Evolutionary conservation across 352 stramenopile species (phyloP), one percentile per base, ranked within the genome.

Genomic region (Aphanomyces euteiches): DNA sequence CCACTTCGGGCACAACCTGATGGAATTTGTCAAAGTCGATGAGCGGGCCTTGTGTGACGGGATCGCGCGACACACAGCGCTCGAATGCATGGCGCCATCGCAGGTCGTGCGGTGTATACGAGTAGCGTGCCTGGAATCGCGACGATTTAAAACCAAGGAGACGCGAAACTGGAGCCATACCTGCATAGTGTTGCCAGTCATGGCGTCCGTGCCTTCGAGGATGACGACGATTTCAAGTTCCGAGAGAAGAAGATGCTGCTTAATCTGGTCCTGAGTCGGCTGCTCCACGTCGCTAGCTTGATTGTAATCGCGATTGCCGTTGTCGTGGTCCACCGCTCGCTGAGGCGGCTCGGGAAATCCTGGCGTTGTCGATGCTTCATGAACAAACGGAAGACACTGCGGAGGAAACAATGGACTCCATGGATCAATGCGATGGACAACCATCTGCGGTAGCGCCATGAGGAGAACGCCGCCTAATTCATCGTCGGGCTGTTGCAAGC

Each of bases 21-120:
- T 95, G 87, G 72, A 95, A 95, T 60, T 80, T 82, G 66, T 92
- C 78, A 60, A 95, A 95, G 77, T 95, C 80, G 68, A 95, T 88
- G 50, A 83, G 75, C 7, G 89, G 69, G 37, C 85, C 82, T 7
- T 77, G 13, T 1, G 54, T 61, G 28, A 40, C 76, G 4, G 69
- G 57, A 1, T 77, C 87, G 47, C 85, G 84, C 50, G 78, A 64
- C 17, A 94, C 84, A 72, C 87, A 95, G 37, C 79, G 84, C 56
- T 85, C 84, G 28, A 95, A 94, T 5, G 77, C 92, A 15, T 77
- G 76, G 73, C 93, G 81, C 83, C 83, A 95, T 5, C 73, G 80
- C 21, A 95, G 84, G 43, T 95, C 82, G 56, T 92, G 77, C 45
- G 89, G 77, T 5, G 80, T 90, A 77, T 91, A 92, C 39, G 86